Base-by-base conservation (phyloP, 2,329 filamentous ascomycete genomes). In the Purpureocillium lavendulum region DNA sequence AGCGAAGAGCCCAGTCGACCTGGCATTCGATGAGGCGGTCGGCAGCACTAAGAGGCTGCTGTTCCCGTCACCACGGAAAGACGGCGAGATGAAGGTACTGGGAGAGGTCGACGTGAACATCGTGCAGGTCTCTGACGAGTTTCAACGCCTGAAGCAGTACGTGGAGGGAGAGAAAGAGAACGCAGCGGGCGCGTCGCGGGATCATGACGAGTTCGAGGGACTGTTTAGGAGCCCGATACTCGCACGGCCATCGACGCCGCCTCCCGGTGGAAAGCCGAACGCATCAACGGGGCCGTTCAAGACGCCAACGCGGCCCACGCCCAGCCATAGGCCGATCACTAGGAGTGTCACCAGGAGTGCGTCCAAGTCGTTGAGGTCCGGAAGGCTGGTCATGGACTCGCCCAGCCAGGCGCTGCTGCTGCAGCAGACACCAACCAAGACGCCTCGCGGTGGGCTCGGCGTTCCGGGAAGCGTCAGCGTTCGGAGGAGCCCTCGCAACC, bases 51-150 rank as follows among this genome's bases (percentile, higher is more conserved):
- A 83, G 44, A 72, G 87, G 42, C 61, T 89, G 3, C 68, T 92
- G 1, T 92, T 92, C 52, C 83, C 86, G 1, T 88, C 84, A 0
- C 85, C 85, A 2, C 72, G 80, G 33, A 83, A 82, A 47, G 74
- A 78, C 24, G 75, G 73, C 29, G 68, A 76, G 34, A 63, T 71
- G 1, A 86, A 79, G 54, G 71, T 75, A 16, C 66, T 86, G 3
- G 71, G 73, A 36, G 76, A 81, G 49, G 57, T 77, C 31, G 60
- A 68, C 12, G 62, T 71, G 13, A 81, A 80, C 48, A 55, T 70
- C 38, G 63, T 73, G 32, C 66, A 70, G 43, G 64, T 66, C 4
- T 52, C 60, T 13, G 54, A 62, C 3, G 62, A 65, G 17, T 55
- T 55, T 28, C 56, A 59, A 28, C 56, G 56, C 16, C 49, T 56